These are phyloP conservation scores for Blastomyces silverae DNA, from an alignment of 2,329 filamentous ascomycete species.

Conservation along the genomic window DNA sequence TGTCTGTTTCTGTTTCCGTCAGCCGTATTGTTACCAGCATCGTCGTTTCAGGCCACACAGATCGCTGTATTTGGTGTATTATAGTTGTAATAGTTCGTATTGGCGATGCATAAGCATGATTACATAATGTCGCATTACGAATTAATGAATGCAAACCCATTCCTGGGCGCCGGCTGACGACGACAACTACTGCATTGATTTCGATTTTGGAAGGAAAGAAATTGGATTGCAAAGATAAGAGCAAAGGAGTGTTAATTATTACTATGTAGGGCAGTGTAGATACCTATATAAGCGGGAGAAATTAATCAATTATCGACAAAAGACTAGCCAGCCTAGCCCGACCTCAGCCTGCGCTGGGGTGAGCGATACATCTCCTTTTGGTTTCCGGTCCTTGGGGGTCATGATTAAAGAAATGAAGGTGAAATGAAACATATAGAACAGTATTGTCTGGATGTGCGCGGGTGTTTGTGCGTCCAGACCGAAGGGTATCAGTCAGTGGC, in stretches of 20 bases:
- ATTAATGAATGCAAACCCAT: not conserved
- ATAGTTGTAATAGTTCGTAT: not conserved
- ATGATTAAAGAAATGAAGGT: not conserved
- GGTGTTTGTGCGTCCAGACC: not conserved
- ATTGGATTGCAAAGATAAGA: not conserved
- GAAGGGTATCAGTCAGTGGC: not conserved
- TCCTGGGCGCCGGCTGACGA: no score
- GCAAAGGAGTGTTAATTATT: conserved; percentile 1
- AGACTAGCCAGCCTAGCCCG: not conserved
- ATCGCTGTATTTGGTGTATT: not conserved
- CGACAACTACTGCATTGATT: not conserved
- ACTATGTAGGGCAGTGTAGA: conserved; percentile 1
- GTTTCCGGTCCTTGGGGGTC: not conserved
- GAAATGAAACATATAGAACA: not conserved
- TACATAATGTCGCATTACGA: not conserved
- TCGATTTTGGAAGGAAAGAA: not conserved
- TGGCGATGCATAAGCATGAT: not conserved
- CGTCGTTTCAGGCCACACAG: not conserved
- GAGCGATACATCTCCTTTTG: not conserved
- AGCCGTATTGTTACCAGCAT: conserved; percentile 1
- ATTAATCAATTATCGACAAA: not conserved
- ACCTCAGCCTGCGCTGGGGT: not conserved
- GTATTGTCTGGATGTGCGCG: not conserved
- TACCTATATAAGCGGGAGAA: not conserved
- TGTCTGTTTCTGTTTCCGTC: not conserved